Evolutionary conservation across 2,329 filamentous ascomycete species (phyloP), one percentile per base, ranked within the genome.

Genomic region (Colletotrichum endophyticum): DNA sequence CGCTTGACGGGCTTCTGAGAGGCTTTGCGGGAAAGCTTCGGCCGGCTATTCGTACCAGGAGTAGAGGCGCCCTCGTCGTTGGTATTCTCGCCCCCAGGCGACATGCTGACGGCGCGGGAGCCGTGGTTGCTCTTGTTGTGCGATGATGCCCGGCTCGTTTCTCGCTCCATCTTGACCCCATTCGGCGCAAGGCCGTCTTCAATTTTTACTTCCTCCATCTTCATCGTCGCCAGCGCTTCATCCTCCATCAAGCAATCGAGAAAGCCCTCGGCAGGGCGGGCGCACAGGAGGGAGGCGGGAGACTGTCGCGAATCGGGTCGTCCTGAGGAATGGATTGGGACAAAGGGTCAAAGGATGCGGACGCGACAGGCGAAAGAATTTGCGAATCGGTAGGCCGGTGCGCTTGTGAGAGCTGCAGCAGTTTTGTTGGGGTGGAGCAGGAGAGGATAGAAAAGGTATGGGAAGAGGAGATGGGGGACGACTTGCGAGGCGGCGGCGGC

Each of bases 41-140:
- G 91, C 56, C 92, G 90, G 81, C 94, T 92, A 27, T 80, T 82
- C 39, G 86, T 86, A 71, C 88, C 88, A 32, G 87, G 87, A 8
- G 88, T 89, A 64, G 88, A 88, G 62, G 84, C 84, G 82, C 87
- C 88, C 71, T 88, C 88, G 79, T 85, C 88, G 73, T 86, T 86
- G 71, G 86, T 84, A 78, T 90, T 90, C 78, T 81, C 78, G 56
- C 85, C 86, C 78, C 88, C 87, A 71, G 85, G 85, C 68, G 88
- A 89, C 80, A 84, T 78, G 77, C 84, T 88, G 61, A 87, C 84
- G 7, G 87, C 87, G 64, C 83, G 81, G 49, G 85, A 86, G 28
- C 83, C 83, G 71, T 80, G 75, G 77, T 87, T 87, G 79, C 83
- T 85, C 49, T 80, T 83, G 78, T 84, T 84, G n/a, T 86, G 84